Percentiles rank a stretch among this genome's conserved stretches.
Conservation (phyloP, 2,329 filamentous ascomycete species). For the Aspergillus phoenicis region DNA sequence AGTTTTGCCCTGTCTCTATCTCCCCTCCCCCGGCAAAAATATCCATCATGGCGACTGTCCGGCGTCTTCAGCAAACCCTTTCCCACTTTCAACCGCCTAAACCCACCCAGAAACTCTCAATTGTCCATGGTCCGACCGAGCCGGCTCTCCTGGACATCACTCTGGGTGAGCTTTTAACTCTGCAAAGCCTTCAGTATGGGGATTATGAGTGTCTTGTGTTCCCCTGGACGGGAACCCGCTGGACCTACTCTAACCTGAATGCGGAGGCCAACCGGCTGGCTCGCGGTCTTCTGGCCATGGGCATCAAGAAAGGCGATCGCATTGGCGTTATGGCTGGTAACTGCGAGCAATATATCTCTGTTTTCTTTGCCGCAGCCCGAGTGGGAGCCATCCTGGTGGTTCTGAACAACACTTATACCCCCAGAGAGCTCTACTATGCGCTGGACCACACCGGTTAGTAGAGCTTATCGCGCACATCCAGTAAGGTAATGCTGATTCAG, state of each 20-base stretch:
- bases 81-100: constrained; percentile 30
- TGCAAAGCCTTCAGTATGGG: constrained; percentile 68
- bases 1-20: not conserved
- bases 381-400: constrained; percentile 72
- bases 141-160: constrained; percentile 72
- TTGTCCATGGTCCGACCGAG: constrained; percentile 69
- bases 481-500: constrained; percentile 2
- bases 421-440: constrained; percentile 70
- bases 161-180: constrained; percentile 70
- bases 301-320: constrained; percentile 68
- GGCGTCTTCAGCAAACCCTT: constrained; percentile 35
- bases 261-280: constrained; percentile 64
- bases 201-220: constrained; percentile 70
- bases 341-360: constrained; percentile 61
- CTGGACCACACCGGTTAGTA: constrained; percentile 67
- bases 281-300: constrained; percentile 67
- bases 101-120: constrained; percentile 44
- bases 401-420: constrained; percentile 80
- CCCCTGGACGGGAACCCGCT: constrained; percentile 74
- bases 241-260: constrained; percentile 69
- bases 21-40: not conserved
- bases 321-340: constrained; percentile 73
- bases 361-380: constrained; percentile 72
- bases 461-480: not conserved
- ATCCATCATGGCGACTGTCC: constrained; percentile 29